These are phyloP conservation scores for Daldinia childiae DNA, from an alignment of 495 filamentous ascomycete genomes.

Conservation along the genomic window DNA sequence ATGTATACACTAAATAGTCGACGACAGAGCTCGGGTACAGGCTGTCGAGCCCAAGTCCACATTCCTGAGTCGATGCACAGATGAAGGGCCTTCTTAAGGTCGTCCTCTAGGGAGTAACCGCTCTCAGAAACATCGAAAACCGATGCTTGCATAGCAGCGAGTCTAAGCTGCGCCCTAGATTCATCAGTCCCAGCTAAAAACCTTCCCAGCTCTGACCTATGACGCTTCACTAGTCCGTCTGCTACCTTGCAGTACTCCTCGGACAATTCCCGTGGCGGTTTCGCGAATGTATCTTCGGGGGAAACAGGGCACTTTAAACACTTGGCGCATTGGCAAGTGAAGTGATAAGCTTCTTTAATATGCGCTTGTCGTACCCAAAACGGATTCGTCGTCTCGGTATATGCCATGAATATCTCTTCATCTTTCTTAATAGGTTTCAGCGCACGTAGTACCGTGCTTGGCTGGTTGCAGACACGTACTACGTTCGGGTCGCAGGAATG, in stretches of 20 bases:
- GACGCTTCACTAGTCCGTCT: neutral
- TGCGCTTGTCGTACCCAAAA: conserved; percentile 17
- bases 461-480: conserved; percentile 21
- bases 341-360: neutral
- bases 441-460: conserved; percentile 24
- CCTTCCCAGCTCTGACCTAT: neutral
- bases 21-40: neutral
- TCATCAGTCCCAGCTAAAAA: neutral
- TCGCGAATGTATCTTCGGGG: neutral
- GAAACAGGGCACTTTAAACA: neutral
- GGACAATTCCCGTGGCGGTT: neutral
- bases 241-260: neutral
- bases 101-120: neutral
- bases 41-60: neutral
- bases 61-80: conserved; percentile 9
- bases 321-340: neutral
- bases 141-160: neutral
- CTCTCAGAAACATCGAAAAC: neutral
- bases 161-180: neutral
- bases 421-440: conserved; percentile 30
- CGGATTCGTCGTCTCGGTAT: conserved; percentile 24
- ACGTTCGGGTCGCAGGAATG: conserved; percentile 40
- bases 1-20: neutral
- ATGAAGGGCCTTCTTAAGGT: conserved; percentile 27
- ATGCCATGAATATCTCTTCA: conserved; percentile 35